Evolutionary conservation across 1,284 basidiomycete species (phyloP).

Genomic region (Ganoderma leucocontextum): DNA sequence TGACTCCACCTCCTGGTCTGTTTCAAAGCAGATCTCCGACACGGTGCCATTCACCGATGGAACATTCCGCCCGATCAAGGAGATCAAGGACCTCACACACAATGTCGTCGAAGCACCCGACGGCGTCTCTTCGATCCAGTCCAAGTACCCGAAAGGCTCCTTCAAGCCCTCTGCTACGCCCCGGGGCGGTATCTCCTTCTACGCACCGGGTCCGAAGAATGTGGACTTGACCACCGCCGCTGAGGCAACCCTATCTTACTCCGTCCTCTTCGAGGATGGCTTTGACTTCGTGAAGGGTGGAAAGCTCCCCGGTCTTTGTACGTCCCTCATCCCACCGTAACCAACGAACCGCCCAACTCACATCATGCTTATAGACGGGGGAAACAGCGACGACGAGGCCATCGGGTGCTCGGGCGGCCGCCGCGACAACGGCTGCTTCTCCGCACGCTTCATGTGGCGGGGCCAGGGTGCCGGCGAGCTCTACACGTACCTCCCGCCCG

Average conservation of each 20-base stretch:
- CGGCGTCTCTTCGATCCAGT: conserved; percentile 56
- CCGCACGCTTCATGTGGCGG: conserved; percentile 67
- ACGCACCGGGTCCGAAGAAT: conserved; percentile 52
- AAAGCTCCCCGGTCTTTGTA: conserved; percentile 45
- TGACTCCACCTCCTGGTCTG: conserved; percentile 51
- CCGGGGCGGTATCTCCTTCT: conserved; percentile 70
- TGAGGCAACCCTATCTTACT: conserved; percentile 63
- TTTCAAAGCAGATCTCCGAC: conserved; percentile 40
- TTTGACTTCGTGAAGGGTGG: conserved; percentile 53
- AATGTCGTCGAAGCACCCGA: conserved; percentile 54
- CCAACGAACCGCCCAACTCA: neutral
- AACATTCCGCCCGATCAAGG: conserved; percentile 51
- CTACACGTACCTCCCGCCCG: conserved; percentile 66
- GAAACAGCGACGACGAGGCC: conserved; percentile 52
- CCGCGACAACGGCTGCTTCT: conserved; percentile 57
- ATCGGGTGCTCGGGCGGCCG: conserved; percentile 60
- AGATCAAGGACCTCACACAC: conserved; percentile 48
- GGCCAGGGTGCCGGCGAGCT: conserved; percentile 59
- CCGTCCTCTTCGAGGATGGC: conserved; percentile 63
- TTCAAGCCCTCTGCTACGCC: conserved; percentile 64
- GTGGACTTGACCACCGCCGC: conserved; percentile 55
- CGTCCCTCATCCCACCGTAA: conserved; percentile 17
- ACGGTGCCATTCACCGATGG: conserved; percentile 51
- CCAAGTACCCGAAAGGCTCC: conserved; percentile 65
- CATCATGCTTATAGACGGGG: conserved; percentile 51